Conservation (phyloP, 169 alveolate genomes). For the Theileria luwenshuni region DNA sequence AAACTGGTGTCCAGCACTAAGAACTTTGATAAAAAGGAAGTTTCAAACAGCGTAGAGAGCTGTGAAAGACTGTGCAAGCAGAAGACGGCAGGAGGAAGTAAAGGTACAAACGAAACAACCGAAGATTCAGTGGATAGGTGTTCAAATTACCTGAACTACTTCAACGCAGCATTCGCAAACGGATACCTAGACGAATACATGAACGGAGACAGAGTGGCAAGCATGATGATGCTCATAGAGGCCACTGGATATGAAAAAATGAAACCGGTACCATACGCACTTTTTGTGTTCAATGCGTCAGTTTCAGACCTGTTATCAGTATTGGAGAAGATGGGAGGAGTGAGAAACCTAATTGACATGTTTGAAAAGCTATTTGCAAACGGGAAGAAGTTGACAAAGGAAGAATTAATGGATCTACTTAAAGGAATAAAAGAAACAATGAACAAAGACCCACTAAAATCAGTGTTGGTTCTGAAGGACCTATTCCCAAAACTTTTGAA, state of each 20-base stretch:
- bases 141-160: constrained; percentile 22
- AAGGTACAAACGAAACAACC: constrained; percentile 31
- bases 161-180: constrained; percentile 8
- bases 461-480: constrained; percentile 56
- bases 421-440: constrained; percentile 60
- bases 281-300: constrained; percentile 32
- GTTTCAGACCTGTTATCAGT: constrained; percentile 35
- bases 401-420: constrained; percentile 24
- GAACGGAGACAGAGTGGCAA: constrained; percentile 28
- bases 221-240: constrained; percentile 31
- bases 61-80: constrained; percentile 44
- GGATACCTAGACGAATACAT: constrained; percentile 19
- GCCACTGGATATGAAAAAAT: constrained; percentile 39
- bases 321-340: constrained; percentile 62
- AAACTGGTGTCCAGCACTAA: constrained; percentile 30
- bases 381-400: constrained; percentile 47
- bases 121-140: not conserved
- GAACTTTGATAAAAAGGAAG: constrained; percentile 8
- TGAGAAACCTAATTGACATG: constrained; percentile 63
- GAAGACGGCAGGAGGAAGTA: not conserved
- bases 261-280: constrained; percentile 40
- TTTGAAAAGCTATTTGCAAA: constrained; percentile 61
- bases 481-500: constrained; percentile 66
- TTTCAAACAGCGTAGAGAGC: constrained; percentile 28
- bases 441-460: constrained; percentile 51